phyloP scores from a whole-genome alignment of 345 rosid genomes.

The Hypericum perforatum region DNA sequence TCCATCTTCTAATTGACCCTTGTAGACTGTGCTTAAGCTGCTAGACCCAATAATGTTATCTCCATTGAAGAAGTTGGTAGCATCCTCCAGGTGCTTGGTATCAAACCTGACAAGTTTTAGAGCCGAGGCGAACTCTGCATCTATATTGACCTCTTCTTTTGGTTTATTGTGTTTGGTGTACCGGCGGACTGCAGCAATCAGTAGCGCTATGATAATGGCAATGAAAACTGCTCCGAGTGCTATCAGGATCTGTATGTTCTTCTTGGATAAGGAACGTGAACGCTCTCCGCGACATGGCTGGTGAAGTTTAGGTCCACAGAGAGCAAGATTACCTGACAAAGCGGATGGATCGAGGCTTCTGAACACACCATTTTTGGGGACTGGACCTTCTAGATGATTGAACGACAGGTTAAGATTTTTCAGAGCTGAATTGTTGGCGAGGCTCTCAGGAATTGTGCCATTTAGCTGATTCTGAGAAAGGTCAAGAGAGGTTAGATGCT shows the following conservation, averaged over 20 bases:
- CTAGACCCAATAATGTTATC: constrained; percentile 57
- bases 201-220: constrained; percentile 25
- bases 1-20: constrained; percentile 54
- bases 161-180: constrained; percentile 16
- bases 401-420: constrained; percentile 54
- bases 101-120: constrained; percentile 51
- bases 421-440: constrained; percentile 43
- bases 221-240: constrained; percentile 35
- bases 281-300: constrained; percentile 35
- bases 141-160: constrained; percentile 22
- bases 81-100: constrained; percentile 39
- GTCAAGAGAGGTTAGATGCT: constrained; percentile 46
- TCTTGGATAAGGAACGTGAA: constrained; percentile 35
- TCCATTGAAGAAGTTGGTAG: constrained; percentile 47
- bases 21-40: constrained; percentile 78
- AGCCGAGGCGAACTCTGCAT: constrained; percentile 36
- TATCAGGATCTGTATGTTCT: constrained; percentile 23
- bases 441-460: constrained; percentile 54
- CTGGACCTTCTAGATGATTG: constrained; percentile 64
- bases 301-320: constrained; percentile 48
- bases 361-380: constrained; percentile 64
- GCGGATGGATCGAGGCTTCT: constrained; percentile 31
- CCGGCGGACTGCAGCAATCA: constrained; percentile 20
- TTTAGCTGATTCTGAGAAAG: constrained; percentile 53
- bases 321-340: constrained; percentile 53